phyloP scores from a whole-genome alignment of 1,139 yeast species.

The Geotrichum restrictum region DNA sequence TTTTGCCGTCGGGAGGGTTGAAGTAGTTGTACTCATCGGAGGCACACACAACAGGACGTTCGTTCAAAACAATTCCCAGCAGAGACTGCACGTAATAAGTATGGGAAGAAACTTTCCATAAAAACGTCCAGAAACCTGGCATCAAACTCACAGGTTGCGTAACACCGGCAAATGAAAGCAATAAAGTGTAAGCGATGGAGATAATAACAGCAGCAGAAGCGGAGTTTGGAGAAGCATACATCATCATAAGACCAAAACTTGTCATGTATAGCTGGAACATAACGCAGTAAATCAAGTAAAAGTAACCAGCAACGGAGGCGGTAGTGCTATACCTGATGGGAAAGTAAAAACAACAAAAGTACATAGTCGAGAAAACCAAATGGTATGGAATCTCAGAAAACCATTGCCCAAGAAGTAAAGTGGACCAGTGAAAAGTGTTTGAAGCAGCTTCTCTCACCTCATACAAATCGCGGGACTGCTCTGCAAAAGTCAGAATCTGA shows the following conservation, averaged over 20 bases:
- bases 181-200: constrained; percentile 50
- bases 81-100: constrained; percentile 60
- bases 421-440: constrained; percentile 63
- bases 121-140: constrained; percentile 63
- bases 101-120: constrained; percentile 64
- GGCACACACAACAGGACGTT: constrained; percentile 52
- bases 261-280: constrained; percentile 55
- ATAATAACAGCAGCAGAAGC: constrained; percentile 59
- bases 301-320: constrained; percentile 53
- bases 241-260: constrained; percentile 51
- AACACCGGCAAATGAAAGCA: constrained; percentile 58
- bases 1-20: constrained; percentile 54
- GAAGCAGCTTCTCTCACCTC: constrained; percentile 65
- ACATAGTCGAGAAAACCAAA: constrained; percentile 49
- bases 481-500: constrained; percentile 57
- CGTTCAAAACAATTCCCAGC: constrained; percentile 49
- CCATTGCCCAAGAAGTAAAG: constrained; percentile 50
- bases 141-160: constrained; percentile 53
- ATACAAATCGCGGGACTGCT: constrained; percentile 51
- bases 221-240: constrained; percentile 58
- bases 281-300: constrained; percentile 50
- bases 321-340: constrained; percentile 49
- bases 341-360: constrained; percentile 55
- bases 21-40: constrained; percentile 49
- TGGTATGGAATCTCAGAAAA: constrained; percentile 56